Conservation (phyloP, 2,329 filamentous ascomycete genomes). For the Nemania serpens region DNA sequence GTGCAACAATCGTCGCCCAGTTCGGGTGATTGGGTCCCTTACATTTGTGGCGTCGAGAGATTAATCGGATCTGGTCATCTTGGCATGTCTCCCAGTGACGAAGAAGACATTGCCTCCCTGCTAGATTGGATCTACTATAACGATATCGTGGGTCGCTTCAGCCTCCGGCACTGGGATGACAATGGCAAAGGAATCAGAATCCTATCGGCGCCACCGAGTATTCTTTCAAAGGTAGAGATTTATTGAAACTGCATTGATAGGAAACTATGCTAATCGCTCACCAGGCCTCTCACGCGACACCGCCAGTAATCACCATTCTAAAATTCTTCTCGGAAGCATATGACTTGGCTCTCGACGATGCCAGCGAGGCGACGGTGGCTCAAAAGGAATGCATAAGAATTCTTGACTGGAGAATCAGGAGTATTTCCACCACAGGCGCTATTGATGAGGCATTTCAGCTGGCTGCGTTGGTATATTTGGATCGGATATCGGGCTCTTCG, state of each 20-base stretch:
- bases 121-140: slow-evolving; percentile 11
- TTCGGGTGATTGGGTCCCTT: not conserved
- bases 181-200: not conserved
- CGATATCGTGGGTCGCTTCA: not conserved
- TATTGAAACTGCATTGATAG: too few relatives aligned
- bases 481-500: too few relatives aligned
- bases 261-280: not conserved
- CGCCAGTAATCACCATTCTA: not conserved
- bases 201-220: too few relatives aligned
- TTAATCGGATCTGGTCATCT: not conserved
- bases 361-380: too few relatives aligned
- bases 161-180: not conserved
- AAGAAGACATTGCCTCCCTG: not conserved
- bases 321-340: not conserved
- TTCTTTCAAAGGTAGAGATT: too few relatives aligned
- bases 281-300: not conserved
- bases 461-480: too few relatives aligned
- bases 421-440: too few relatives aligned
- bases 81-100: not conserved
- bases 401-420: slow-evolving; percentile 39
- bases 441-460: too few relatives aligned
- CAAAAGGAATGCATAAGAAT: too few relatives aligned
- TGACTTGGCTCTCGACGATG: too few relatives aligned
- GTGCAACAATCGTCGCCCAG: not conserved
- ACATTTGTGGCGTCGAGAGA: not conserved